phyloP scores from a whole-genome alignment of 2,329 filamentous ascomycete genomes.

The Apiospora phragmitis region DNA sequence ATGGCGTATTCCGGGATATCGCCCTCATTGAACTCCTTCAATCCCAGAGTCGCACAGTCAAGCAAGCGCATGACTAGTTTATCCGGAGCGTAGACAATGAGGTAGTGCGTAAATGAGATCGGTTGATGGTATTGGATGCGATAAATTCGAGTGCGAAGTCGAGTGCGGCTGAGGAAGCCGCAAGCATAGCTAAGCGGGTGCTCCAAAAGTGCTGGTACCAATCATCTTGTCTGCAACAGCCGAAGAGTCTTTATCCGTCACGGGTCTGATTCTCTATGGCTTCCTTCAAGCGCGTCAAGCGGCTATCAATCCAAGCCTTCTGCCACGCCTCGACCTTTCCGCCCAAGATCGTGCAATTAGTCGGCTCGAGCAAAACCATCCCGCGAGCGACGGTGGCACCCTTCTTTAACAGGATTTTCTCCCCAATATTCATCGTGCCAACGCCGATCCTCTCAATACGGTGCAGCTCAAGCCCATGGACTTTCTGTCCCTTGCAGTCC shows the following conservation, averaged over 20 bases:
- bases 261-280: slow-evolving; percentile 42
- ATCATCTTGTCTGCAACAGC: neutral
- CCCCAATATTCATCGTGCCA: slow-evolving; percentile 69
- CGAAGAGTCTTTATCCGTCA: neutral
- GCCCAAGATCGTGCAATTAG: slow-evolving; percentile 71
- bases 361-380: slow-evolving; percentile 73
- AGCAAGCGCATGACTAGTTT: neutral
- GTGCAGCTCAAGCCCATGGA: slow-evolving; percentile 72
- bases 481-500: slow-evolving; percentile 69
- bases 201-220: neutral
- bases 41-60: neutral
- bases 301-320: slow-evolving; percentile 70
- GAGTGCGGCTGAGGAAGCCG: neutral
- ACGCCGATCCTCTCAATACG: slow-evolving; percentile 66
- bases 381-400: slow-evolving; percentile 71
- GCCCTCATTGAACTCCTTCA: neutral
- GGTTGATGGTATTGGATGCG: neutral
- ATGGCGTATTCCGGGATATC: neutral
- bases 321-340: slow-evolving; percentile 85
- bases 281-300: slow-evolving; percentile 68
- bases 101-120: no score
- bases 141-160: neutral
- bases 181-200: no score
- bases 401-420: slow-evolving; percentile 74
- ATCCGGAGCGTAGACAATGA: neutral